Evolutionary conservation across 2,329 filamentous ascomycete species (phyloP), one percentile per base, ranked within the genome.

Genomic region (Cladophialophora yegresii): DNA sequence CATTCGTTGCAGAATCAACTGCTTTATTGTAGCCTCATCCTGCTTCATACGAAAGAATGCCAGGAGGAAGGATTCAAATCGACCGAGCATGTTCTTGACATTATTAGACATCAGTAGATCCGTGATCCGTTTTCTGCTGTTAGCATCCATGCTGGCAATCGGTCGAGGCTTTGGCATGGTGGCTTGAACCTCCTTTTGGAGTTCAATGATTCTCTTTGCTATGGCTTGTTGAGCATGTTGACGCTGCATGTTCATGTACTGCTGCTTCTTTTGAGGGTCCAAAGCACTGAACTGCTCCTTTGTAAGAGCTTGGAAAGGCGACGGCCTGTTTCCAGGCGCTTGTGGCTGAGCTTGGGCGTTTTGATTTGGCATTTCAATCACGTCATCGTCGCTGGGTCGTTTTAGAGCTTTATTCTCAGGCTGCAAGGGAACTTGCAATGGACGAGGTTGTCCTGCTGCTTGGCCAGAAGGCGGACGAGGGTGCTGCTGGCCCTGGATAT

Each of bases 331-430:
- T 23, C 10, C 43, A 40, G 63, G 61, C 20, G 45, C 51, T 49
- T 66, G 64, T 26, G 32, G 26, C 23, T 60, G 63, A 12, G 55
- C 16, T 40, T 55, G 61, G 33, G 59, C 64, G 50, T 62, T 62
- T 22, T 57, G 59, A 36, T 58, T 65, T 26, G 57, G 54, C 22
- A 67, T 53, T 36, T 81, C 80, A 40, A 77, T 71, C n/a, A 76
- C 72, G 69, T 84, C 81, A 68, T 84, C 81, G 61, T 74, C 76
- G 61, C 72, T 76, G 3, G 77, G 71, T 64, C 82, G 75, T 71
- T 80, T 81, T 26, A 78, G 62, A 36, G 70, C 78, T 67, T 82
- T 82, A 63, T 77, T 78, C 13, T 75, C 68, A n/a, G 72, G 63
- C 59, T 74, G 72, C 22, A 16, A 22, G 28, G 61, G 58, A 7